Evolutionary conservation across 306 rosid genomes (phyloP), one percentile per base, ranked within the genome.

Genomic region (Cicer arietinum): DNA sequence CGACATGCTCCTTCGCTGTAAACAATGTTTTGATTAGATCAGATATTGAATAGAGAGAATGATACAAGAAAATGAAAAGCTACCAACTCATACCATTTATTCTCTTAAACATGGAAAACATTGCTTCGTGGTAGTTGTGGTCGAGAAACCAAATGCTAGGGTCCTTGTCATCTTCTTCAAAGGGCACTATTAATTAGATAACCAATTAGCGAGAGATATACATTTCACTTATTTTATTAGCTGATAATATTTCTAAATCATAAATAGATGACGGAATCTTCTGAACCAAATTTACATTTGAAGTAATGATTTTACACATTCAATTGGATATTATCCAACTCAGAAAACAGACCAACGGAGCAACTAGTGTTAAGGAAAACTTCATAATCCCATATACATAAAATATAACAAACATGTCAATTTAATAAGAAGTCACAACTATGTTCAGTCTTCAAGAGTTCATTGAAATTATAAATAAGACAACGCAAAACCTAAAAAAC

Each of bases 31-130:
- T 56, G 41, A 25, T 75, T 70, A 71, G 47, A 65, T 18, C 44
- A 40, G 43, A 75, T 74, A 53, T 30, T 48, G 6, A 44, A 51
- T 30, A 17, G 48, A 70, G 74, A 46, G 2, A 50, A 50, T 3
- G 16, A 58, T 12, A 50, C 7, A 2, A 56, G 30, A 20, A 52
- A 43, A 25, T 2, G 39, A 12, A 73, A 50, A 17, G 1, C 52
- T 14, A 70, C 61, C 10, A 67, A 79, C 57, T 30, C 52, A 43
- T 85, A 93, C 98, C 98, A 70, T 93, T 93, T 62, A 93, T 93
- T 77, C 98, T 91, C 88, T 93, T 93, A 82, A 93, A 93, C 98
- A 93, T 93, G 9, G 98, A 93, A 78, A 86, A 91, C 97, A 93
- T 91, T 0, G 96, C 77, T 53, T 93, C 98, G 1, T 93, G 97